Evolutionary conservation across 805 yeast genomes (phyloP), one percentile per base, ranked within the genome.

Genomic region (Barnettozyma californica): DNA sequence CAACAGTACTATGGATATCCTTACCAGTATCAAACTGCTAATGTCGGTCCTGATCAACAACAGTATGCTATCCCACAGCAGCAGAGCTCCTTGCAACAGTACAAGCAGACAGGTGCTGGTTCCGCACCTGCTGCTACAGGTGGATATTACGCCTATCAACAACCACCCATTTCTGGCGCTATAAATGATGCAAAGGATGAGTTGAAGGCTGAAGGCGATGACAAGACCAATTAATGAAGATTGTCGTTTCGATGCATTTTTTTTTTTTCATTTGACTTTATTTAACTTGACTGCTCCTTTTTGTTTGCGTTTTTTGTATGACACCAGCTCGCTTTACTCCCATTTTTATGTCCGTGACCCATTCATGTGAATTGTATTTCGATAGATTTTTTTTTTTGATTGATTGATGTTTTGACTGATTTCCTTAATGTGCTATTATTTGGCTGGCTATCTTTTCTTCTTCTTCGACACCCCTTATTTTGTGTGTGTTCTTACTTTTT

Each of bases 1-100:
- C 41, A 38, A 13, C 41, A 38, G 41, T 38, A 38, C 29, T 49
- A 51, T 31, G 46, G 48, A 13, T 50, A 52, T 37, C 52, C 49
- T 18, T 53, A 53, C 43, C 54, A 48, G n/a, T 53, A 51, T 33
- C 56, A 48, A 26, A 44, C 48, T 29, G 21, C 50, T 9, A 19
- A 11, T 35, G 23, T 35, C 14, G 45, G 37, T 35, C 50, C 48
- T 9, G 42, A 42, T 11, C 41, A 41, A 27, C 53, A 48, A 42
- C 44, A 53, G 14, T 45, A 45, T 9, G 44, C 37, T 8, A 10
- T 33, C n/a, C 19, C 43, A 25, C 23, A 43, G 16, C 18, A 37
- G 16, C 21, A 20, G 18, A 26, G 26, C 37, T 23, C 41, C 9
- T 41, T 48, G 37, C 48, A 44, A 25, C 51, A 48, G 19, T 48